Evolutionary conservation across 495 filamentous ascomycete species (phyloP).

Genomic region (Trichoderma erinaceum): DNA sequence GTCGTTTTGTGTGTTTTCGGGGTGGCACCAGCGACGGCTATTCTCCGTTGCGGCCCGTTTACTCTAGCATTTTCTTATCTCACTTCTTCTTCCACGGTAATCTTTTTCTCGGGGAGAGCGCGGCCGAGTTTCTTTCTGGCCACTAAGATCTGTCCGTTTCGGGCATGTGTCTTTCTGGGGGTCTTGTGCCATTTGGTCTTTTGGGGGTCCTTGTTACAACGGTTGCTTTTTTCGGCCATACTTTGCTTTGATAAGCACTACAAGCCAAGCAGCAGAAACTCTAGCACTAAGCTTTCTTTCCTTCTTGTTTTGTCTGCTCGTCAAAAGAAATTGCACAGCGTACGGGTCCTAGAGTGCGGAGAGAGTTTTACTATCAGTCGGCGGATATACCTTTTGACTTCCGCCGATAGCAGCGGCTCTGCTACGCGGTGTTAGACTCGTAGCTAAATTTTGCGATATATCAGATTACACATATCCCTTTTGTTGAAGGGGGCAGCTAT

Average conservation of each 20-base stretch:
- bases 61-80: neutral
- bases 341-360: neutral
- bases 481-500: neutral
- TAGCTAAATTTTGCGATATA: slow-evolving; percentile 5
- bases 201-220: neutral
- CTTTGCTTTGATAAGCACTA: neutral
- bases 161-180: neutral
- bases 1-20: too few species aligned
- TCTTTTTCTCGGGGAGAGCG: neutral
- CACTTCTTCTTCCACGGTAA: neutral
- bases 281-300: too few species aligned
- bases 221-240: neutral
- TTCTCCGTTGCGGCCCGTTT: slow-evolving; percentile 12
- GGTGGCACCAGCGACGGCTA: neutral
- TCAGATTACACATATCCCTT: neutral
- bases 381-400: neutral
- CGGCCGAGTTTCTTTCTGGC: neutral
- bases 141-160: neutral
- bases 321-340: neutral
- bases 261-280: neutral
- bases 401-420: neutral
- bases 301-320: neutral
- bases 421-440: neutral
- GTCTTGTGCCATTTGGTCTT: neutral
- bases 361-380: neutral